Evolutionary conservation across 805 yeast genomes (phyloP).

Genomic region (Candida pini): DNA sequence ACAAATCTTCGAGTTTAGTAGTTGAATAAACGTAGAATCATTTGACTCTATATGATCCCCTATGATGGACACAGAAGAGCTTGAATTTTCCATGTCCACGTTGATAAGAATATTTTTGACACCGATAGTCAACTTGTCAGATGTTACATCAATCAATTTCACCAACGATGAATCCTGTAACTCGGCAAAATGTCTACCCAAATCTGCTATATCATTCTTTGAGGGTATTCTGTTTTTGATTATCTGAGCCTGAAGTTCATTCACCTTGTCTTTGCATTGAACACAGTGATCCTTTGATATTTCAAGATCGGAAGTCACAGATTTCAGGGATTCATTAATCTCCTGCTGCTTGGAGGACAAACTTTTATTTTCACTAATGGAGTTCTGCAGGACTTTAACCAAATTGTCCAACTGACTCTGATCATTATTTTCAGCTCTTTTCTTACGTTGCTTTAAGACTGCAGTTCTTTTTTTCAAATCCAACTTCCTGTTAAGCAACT

Average conservation of each 20-base stretch:
- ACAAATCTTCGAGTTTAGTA: no score
- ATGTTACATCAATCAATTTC: constrained; percentile 7
- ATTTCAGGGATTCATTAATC: no score
- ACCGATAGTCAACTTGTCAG: neutral
- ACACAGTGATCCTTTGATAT: no score
- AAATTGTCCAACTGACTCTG: constrained; percentile 5
- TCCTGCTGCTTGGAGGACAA: no score
- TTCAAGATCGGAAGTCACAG: no score
- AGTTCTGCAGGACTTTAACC: constrained; percentile 1
- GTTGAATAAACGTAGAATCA: no score
- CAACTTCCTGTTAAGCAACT: constrained; percentile 16
- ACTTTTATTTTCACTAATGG: neutral
- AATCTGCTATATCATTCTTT: constrained; percentile 6
- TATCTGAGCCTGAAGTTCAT: constrained; percentile 4
- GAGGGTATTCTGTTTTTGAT: constrained; percentile 14
- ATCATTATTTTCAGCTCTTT: constrained; percentile 8
- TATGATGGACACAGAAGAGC: no score
- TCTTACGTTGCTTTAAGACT: constrained; percentile 7
- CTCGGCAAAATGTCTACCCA: constrained; percentile 8
- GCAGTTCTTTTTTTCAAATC: constrained; percentile 14
- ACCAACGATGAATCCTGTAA: constrained; percentile 9
- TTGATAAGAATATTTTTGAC: neutral
- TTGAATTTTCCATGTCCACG: neutral
- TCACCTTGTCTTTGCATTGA: constrained; percentile 2
- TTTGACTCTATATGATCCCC: no score